Percentiles rank a stretch among this genome's conserved stretches.
Evolutionary conservation across 2,329 filamentous ascomycete species (phyloP).

Genomic region (Epichloe gansuensis): DNA sequence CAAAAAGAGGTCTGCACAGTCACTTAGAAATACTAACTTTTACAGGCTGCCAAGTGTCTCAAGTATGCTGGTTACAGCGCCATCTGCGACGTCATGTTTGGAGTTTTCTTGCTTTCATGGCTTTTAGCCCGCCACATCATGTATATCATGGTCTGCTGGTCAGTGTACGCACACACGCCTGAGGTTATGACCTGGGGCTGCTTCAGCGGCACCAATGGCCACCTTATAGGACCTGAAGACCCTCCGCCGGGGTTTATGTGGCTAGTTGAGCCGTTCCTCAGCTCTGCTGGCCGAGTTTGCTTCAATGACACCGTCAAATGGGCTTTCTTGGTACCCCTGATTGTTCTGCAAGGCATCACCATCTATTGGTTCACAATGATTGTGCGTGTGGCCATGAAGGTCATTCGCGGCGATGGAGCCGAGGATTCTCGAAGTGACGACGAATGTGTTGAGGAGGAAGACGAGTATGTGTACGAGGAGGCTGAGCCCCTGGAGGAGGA

Average conservation of each 20-base stretch:
- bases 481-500: conserved; percentile 56
- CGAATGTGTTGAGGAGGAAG: conserved; percentile 46
- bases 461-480: conserved; percentile 42
- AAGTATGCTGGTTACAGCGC: conserved; percentile 74
- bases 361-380: conserved; percentile 89
- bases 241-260: conserved; percentile 43
- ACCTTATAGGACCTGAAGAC: conserved; percentile 41
- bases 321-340: conserved; percentile 63
- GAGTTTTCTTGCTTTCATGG: conserved; percentile 77
- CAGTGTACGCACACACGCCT: conserved; percentile 58
- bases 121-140: conserved; percentile 69
- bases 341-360: conserved; percentile 68
- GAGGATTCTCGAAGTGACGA: conserved; percentile 85
- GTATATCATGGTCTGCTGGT: conserved; percentile 72
- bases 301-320: conserved; percentile 66
- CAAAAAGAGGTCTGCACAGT: too few relatives aligned
- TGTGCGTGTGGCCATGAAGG: conserved; percentile 65
- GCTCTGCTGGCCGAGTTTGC: conserved; percentile 64
- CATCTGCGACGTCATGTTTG: conserved; percentile 74
- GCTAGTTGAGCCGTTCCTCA: conserved; percentile 60
- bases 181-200: conserved; percentile 54
- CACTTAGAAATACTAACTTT: not conserved
- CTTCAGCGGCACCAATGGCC: conserved; percentile 48
- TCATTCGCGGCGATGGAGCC: conserved; percentile 62
- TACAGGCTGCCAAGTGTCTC: conserved; percentile 76